A percentile compares a stretch with the other conserved stretches of the same genome.
Conservation (phyloP, 1,284 basidiomycete species). For the Ustilago shanxiensis region DNA sequence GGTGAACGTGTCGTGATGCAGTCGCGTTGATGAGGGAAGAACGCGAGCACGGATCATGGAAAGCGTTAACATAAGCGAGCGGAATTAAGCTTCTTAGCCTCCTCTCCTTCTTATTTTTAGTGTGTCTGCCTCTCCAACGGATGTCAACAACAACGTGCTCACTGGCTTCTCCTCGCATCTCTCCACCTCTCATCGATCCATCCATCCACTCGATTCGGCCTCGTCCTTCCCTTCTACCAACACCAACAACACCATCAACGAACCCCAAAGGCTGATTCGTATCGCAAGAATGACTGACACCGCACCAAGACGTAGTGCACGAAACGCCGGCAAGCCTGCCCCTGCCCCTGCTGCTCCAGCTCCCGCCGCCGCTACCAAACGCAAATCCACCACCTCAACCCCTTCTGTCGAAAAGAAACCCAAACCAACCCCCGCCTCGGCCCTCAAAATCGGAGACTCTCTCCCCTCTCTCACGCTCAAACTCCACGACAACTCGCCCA, state of each 20-base stretch:
- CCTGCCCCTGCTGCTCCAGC: constrained; percentile 6
- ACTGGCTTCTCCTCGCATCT: background rate
- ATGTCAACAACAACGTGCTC: constrained; percentile 5
- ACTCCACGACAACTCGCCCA: constrained; percentile 51
- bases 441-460: constrained; percentile 79
- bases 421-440: constrained; percentile 15
- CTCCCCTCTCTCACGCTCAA: constrained; percentile 82
- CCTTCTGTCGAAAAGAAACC: constrained; percentile 25
- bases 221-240: background rate
- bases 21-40: background rate
- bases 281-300: constrained; percentile 15
- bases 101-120: constrained; percentile 1
- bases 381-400: constrained; percentile 14
- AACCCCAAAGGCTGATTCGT: background rate
- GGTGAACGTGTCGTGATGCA: background rate
- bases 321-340: constrained; percentile 38
- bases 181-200: too few species aligned
- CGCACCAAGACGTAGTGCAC: constrained; percentile 33
- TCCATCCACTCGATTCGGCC: background rate
- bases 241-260: background rate
- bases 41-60: constrained; percentile 9
- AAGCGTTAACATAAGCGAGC: constrained; percentile 4
- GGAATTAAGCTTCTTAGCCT: background rate
- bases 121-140: background rate
- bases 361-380: constrained; percentile 13